Evolutionary conservation across 2,329 filamentous ascomycete species (phyloP).

Genomic region (Onygenales sp.): DNA sequence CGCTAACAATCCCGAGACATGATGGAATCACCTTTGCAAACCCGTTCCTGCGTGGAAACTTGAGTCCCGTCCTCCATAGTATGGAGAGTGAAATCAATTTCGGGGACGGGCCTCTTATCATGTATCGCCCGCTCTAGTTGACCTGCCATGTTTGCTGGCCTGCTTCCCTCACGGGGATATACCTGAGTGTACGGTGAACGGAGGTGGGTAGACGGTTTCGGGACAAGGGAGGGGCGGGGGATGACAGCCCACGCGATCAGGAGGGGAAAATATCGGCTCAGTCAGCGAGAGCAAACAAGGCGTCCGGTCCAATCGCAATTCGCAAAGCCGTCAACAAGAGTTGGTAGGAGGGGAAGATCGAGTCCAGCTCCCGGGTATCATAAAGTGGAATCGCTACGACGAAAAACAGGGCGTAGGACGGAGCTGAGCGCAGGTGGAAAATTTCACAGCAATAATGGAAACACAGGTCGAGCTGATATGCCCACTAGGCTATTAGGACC

Average conservation of each 20-base stretch:
- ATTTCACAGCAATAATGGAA: neutral
- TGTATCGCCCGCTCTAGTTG: conserved; percentile 75
- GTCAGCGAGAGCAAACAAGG: neutral
- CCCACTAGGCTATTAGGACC: neutral
- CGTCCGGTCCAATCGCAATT: neutral
- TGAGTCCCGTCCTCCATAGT: conserved; percentile 96
- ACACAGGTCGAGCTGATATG: neutral
- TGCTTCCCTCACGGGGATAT: neutral
- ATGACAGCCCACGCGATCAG: neutral
- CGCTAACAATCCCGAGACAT: neutral
- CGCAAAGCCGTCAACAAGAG: neutral
- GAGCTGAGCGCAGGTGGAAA: neutral
- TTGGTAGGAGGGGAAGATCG: neutral
- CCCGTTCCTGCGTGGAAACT: conserved; percentile 89
- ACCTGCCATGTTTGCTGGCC: conserved; percentile 29
- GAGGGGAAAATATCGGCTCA: neutral
- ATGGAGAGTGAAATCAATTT: conserved; percentile 98
- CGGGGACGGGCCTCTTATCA: conserved; percentile 89
- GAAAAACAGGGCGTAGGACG: neutral
- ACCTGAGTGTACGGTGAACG: neutral
- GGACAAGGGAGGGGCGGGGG: neutral
- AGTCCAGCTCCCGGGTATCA: conserved; percentile 1
- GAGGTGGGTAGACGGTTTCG: neutral
- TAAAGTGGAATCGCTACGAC: neutral
- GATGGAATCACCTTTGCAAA: conserved; percentile 74